A percentile compares a stretch with the other conserved stretches of the same genome.
These are phyloP conservation scores for Hanseniaspora uvarum DNA, from an alignment of 1,139 yeast genomes.

Conservation along the genomic window DNA sequence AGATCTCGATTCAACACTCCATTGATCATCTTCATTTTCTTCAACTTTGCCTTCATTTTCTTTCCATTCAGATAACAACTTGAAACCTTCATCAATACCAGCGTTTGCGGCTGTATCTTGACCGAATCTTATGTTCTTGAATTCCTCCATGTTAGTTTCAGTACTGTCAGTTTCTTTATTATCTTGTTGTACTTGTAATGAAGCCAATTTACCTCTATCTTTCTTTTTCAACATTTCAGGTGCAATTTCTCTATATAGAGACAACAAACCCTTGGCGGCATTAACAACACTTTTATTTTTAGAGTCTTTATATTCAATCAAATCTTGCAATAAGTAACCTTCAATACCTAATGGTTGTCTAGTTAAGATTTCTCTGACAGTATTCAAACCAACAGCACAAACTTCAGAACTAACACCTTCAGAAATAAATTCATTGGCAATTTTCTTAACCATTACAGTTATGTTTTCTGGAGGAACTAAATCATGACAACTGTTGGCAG, in stretches of 20 bases:
- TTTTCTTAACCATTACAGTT: slow-evolving; percentile 67
- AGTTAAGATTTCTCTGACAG: slow-evolving; percentile 81
- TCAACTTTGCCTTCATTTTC: slow-evolving; percentile 50
- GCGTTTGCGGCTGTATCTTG: slow-evolving; percentile 48
- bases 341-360: slow-evolving; percentile 94
- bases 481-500: slow-evolving; percentile 94
- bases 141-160: neutral
- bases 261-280: slow-evolving; percentile 86
- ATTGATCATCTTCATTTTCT: slow-evolving; percentile 52
- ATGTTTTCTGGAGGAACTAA: slow-evolving; percentile 91
- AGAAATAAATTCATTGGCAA: slow-evolving; percentile 94
- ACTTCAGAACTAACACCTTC: slow-evolving; percentile 98
- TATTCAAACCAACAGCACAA: slow-evolving; percentile 93
- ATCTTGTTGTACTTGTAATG: slow-evolving; percentile 63
- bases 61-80: slow-evolving; percentile 79
- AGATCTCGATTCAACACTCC: slow-evolving; percentile 44
- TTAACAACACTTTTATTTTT: slow-evolving; percentile 85
- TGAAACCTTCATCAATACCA: slow-evolving; percentile 74
- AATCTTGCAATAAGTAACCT: slow-evolving; percentile 72
- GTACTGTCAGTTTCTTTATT: slow-evolving; percentile 29
- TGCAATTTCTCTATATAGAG: slow-evolving; percentile 83
- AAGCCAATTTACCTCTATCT: slow-evolving; percentile 86
- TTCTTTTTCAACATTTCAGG: slow-evolving; percentile 87
- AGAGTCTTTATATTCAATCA: slow-evolving; percentile 82
- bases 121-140: slow-evolving; percentile 46